Base-by-base conservation (phyloP, 768 basidiomycete species). In the Tricholoma saponaceum region DNA sequence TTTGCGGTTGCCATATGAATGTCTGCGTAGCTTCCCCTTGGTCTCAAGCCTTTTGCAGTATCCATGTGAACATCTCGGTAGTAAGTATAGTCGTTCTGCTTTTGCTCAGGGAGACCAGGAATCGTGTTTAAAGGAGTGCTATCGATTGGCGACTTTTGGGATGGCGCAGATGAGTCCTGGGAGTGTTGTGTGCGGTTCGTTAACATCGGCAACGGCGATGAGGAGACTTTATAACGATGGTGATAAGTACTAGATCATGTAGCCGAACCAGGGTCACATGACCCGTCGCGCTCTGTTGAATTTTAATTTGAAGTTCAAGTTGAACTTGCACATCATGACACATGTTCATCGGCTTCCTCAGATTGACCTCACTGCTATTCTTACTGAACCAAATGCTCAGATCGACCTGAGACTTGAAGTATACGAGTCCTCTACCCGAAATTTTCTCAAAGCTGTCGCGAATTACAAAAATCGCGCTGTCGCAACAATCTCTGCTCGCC, bases 1-100 rank as follows among this genome's bases (percentile, higher is more conserved):
- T 84, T 90, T 26, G 89, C 83, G 1, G 92, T 91, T 61, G 85
- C 83, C 92, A 93, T 89, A 64, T 83, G 83, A 12, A 86, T 72
- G 65, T 89, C 87, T 16, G 56, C 57, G 30, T 61, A 61, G 4
- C 53, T 59, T 25, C 56, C 61, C 26, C 61, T 56, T 6, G 54
- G 61, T 14, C 79, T 73, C 26, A 83, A 64, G 18, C 82, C 84
- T 68, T 85, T 90, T 32, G 90, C 83, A 0, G 92, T 91, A 61
- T 87, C 83, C 92, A 93, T 92, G 66, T 85, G 86, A 5, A 90
- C 75, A 67, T 92, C 89, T 55, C 70, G 76, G 63, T 74, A 72
- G 49, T 69, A 67, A 18, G 70, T 46, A 9, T 63, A 57, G 35
- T 58, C 57, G 39, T 62, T 60, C 20, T 62, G 55, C 30, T 62